Base-by-base conservation (phyloP, 768 basidiomycete species). In the Auriscalpium vulgare region DNA sequence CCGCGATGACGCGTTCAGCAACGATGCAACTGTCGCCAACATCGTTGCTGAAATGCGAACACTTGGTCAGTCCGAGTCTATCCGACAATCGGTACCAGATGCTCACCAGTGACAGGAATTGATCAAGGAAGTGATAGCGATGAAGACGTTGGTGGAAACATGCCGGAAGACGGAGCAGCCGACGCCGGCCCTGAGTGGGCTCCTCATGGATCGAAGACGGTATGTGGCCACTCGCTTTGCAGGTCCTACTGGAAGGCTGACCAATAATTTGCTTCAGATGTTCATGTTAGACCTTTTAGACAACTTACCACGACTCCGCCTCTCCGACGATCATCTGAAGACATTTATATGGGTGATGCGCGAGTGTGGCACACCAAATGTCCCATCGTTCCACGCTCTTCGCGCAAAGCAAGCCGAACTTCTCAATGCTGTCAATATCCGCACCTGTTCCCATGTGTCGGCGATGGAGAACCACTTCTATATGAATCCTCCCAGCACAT, bases 261-360 rank as follows among this genome's bases (percentile, higher is more conserved):
- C 17, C 9, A 29, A 19, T 29, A 34, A 23, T 37, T 16, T 17
- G 3, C 21, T 38, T 13, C 35, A 53, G 55, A 68, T 78, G 67
- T 71, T 71, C 45, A 50, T 71, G 50, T 63, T 72, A 10, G 70
- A 72, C 43, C 14, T 69, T 7, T 49, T 72, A 0, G 72, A 72
- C 50, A 69, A 67, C 53, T 53, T 71, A 1, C 72, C 71, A 1
- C 65, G 65, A 10, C 58, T 69, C 7, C 62, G 71, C 0, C 63
- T 73, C 1, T 72, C 72, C 2, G 65, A 67, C 49, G 66, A 68
- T 47, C 71, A 70, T 8, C 36, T 74, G 10, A 65, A 68, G 47
- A 46, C 60, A 11, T 64, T 72, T 40, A 52, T 72, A 0, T 72
- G 69, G 70, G 64, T 65, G 3, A 69, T 72, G 69, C 54, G 58